Base-by-base conservation (phyloP, 306 rosid species). In the Casuarina glauca region DNA sequence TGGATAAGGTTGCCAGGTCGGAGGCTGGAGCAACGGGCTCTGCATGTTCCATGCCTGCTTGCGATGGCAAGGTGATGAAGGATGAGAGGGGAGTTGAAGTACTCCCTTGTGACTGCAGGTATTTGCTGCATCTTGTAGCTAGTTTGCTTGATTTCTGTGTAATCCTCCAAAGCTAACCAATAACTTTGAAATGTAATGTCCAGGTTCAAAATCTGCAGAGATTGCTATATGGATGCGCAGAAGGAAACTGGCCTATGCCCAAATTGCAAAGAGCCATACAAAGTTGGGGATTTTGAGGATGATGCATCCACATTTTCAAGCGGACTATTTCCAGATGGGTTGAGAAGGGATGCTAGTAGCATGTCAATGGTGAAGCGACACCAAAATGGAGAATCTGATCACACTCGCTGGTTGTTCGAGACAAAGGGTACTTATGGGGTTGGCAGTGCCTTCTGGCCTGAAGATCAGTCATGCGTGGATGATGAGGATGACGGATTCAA, bases 61-160 rank as follows among this genome's bases (percentile, higher is more conserved):
- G 97, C 78, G 93, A 91, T 84, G 93, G 93, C 52, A 91, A 88
- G 72, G 88, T 90, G 64, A 90, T 91, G 98, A 94, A 85, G 88
- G 93, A 94, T 75, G 98, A 91, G 75, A 90, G 97, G 39, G 98
- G 98, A 38, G 54, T 53, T 3, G 97, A 94, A 64, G 53, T 90
- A 1, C 81, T 88, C 42, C 98, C 97, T 71, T 94, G 98, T 42
- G 97, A 86, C 48, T 94, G 98, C 90, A 89, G 97, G 98, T 94
- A 87, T 68, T 70, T 53, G 50, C 3, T 10, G 7, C 6, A 2
- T 20, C 41, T 10, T n/a, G 13, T 38, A 15, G 44, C 44, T 17
- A 5, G 4, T 64, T 13, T 39, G 8, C 16, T 16, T 15, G 4
- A 38, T 39, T 41, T 66, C 50, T 42, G 41, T 42, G 13, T 42